Evolutionary conservation across 2,329 filamentous ascomycete species (phyloP).

Genomic region (Didymellaceae sp.): DNA sequence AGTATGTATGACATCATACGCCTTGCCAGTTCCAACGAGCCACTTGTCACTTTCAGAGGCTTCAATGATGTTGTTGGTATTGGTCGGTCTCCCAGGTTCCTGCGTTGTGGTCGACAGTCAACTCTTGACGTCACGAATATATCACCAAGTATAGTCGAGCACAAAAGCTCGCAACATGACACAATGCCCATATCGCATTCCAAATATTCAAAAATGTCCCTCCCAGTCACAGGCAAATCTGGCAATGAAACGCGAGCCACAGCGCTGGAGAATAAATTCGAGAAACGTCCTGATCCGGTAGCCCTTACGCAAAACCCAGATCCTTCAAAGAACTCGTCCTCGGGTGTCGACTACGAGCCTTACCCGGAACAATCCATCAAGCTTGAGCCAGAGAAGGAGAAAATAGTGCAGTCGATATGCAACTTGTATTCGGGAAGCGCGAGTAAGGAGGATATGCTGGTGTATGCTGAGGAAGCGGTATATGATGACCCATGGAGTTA

Average conservation of each 20-base stretch:
- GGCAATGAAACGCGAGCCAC: constrained; percentile 21
- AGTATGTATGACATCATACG: too few species aligned
- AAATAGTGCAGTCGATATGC: constrained; percentile 53
- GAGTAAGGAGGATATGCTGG: constrained; percentile 57
- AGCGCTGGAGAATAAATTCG: constrained; percentile 21
- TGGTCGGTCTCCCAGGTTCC: too few species aligned
- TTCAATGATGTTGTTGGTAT: too few species aligned
- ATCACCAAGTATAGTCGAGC: background rate
- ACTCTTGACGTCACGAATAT: background rate
- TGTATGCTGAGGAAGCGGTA: constrained; percentile 55
- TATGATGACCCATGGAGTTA: constrained; percentile 59
- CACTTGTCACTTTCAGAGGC: too few species aligned
- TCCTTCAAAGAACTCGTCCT: constrained; percentile 34
- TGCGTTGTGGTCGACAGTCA: too few species aligned
- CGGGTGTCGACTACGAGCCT: constrained; percentile 42
- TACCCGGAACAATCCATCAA: constrained; percentile 29
- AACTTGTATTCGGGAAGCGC: constrained; percentile 57
- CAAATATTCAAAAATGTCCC: constrained; percentile 4
- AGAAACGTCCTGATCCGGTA: constrained; percentile 36
- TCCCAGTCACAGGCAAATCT: constrained; percentile 10
- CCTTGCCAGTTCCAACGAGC: too few species aligned
- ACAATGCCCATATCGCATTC: background rate
- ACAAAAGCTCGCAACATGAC: background rate
- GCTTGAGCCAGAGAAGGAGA: constrained; percentile 37
- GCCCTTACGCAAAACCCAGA: constrained; percentile 37